phyloP scores from a whole-genome alignment of 1,139 yeast genomes.

The Protomyces inundatus region DNA sequence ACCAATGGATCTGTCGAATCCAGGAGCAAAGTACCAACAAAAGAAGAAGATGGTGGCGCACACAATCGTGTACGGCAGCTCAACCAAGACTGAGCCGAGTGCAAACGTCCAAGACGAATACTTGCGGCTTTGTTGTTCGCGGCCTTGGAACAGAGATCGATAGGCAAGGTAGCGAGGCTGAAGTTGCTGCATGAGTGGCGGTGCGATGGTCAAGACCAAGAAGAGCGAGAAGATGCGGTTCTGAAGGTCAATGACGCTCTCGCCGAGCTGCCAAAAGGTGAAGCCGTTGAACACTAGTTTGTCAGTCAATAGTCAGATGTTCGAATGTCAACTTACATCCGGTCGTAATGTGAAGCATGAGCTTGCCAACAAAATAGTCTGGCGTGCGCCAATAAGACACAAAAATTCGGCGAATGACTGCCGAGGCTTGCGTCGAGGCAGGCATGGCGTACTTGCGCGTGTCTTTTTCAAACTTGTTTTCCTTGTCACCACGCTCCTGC shows the following conservation, averaged over 20 bases:
- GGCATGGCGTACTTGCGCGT: slow-evolving; percentile 42
- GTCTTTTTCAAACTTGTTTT: slow-evolving; percentile 10
- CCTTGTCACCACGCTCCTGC: slow-evolving; percentile 7
- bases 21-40: slow-evolving; percentile 63
- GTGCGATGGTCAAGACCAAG: slow-evolving; percentile 51
- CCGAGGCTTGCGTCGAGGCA: slow-evolving; percentile 46
- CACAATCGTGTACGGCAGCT: slow-evolving; percentile 67
- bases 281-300: slow-evolving; percentile 46
- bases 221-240: slow-evolving; percentile 45
- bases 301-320: slow-evolving; percentile 38
- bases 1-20: slow-evolving; percentile 49
- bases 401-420: slow-evolving; percentile 52
- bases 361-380: slow-evolving; percentile 50
- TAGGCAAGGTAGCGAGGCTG: slow-evolving; percentile 50
- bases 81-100: slow-evolving; percentile 61
- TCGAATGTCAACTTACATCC: slow-evolving; percentile 35
- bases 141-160: slow-evolving; percentile 73
- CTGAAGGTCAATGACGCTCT: slow-evolving; percentile 38
- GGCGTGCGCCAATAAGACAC: slow-evolving; percentile 77
- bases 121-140: slow-evolving; percentile 60
- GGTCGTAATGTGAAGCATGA: slow-evolving; percentile 48
- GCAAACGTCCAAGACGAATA: slow-evolving; percentile 60
- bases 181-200: slow-evolving; percentile 55
- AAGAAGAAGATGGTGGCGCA: slow-evolving; percentile 63
- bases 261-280: slow-evolving; percentile 43